A percentile compares a stretch with the other conserved stretches of the same genome.
phyloP scores from a whole-genome alignment of 129 eudicot genomes.

The sunflower (Helianthus annuus) region HanXRQr2.0-SUNRISE NC_035436.2:193506407-193506906 shows the following conservation, averaged over 20 bases:
- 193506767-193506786: neutral
- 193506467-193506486: conserved; percentile 98
- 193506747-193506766: neutral
- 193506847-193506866: conserved; percentile 81
- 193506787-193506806: conserved; percentile 67
- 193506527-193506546: neutral
- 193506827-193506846: conserved; percentile 93
- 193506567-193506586: conserved; percentile 10
- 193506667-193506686: conserved; percentile 71
- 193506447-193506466: conserved; percentile 82
- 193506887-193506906: conserved; percentile 6
- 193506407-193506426: neutral
- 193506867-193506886: conserved; percentile 6
- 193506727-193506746: neutral
- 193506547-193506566: neutral
- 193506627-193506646: conserved; percentile 58
- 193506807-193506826: conserved; percentile 92
- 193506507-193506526: conserved; percentile 16
- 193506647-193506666: conserved; percentile 82
- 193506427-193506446: conserved; percentile 66
- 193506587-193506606: conserved; percentile 2
- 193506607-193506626: conserved; percentile 68
- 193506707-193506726: no score
- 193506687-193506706: neutral
- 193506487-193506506: conserved; percentile 85